Base-by-base conservation (phyloP, 352 stramenopile species). In the Phytophthora megakarya region DNA sequence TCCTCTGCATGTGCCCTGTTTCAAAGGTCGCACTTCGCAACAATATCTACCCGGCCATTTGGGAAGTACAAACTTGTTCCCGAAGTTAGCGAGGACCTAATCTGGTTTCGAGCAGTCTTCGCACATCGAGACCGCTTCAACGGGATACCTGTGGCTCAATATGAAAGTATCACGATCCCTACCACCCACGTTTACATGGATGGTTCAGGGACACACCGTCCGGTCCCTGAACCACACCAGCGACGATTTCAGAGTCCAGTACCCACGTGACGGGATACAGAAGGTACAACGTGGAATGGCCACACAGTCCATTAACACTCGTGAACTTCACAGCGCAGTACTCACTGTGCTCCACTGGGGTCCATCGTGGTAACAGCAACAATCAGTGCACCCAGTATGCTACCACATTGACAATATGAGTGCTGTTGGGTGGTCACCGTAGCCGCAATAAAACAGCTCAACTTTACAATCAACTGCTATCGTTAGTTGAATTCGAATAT, bases 101-200 rank as follows among this genome's bases (percentile, higher is more conserved):
- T 10, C 0, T 67, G 58, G 58, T 67, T 67, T 12, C 7, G 32
- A 7, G 48, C 42, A 0, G 28, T 67, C 1, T 7, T 60, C 1
- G 16, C 5, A 0, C 2, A 45, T 10, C 33, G 28, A 3, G 8
- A 32, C 2, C 48, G 33, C 1, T 67, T 56, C 44, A 60, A 60
- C 25, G 1, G 21, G 1, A 67, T 67, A 16, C 42, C 58, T n/a
- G 15, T 66, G 2, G 26, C 19, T 1, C 58, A 60, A 21, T 49
- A 60, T 47, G 40, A 40, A 13, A 2, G 6, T 3, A 23, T 45
- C 3, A n/a, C 39, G 1, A 16, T 8, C 0, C 45, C 64, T 8
- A 28, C 15, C 16, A 22, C 65, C 0, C 65, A 72, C 23, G 22
- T 72, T 0, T 67, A 51, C 39, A 67, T 62, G 64, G 56, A 72